Conservation (phyloP, 306 rosid genomes). For the Inga laurina region DNA sequence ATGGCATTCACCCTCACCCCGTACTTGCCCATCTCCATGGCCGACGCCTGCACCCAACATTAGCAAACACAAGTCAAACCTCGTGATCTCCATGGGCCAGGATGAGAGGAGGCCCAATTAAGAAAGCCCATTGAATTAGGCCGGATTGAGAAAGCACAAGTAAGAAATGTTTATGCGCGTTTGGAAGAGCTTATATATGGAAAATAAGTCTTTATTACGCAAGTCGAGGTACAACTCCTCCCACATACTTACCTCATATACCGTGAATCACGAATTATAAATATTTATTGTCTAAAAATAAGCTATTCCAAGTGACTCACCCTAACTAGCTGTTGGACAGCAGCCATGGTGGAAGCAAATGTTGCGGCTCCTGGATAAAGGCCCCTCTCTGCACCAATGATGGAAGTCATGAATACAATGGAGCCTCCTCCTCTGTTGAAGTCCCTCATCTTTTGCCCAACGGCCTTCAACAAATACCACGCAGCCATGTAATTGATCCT, state of each 20-base stretch:
- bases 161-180: background rate
- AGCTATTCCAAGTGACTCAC: slow-evolving; percentile 53
- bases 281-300: no score
- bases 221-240: no score
- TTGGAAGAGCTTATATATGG: no score
- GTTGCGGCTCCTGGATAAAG: slow-evolving; percentile 78
- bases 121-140: background rate
- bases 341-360: slow-evolving; percentile 67
- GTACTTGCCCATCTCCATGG: slow-evolving; percentile 48
- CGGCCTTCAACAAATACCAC: slow-evolving; percentile 77
- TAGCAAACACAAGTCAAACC: background rate
- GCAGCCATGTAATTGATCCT: slow-evolving; percentile 73
- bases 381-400: slow-evolving; percentile 76
- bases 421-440: slow-evolving; percentile 85
- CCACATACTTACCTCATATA: no score
- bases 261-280: no score
- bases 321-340: slow-evolving; percentile 75
- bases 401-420: slow-evolving; percentile 61
- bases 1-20: slow-evolving; percentile 53
- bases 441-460: slow-evolving; percentile 70
- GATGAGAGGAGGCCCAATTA: background rate
- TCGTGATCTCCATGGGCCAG: no score
- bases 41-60: slow-evolving; percentile 38
- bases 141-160: background rate
- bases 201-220: no score